These are phyloP conservation scores for Arachnomyces sp. DNA, from an alignment of 2,329 filamentous ascomycete species.

Conservation along the genomic window DNA sequence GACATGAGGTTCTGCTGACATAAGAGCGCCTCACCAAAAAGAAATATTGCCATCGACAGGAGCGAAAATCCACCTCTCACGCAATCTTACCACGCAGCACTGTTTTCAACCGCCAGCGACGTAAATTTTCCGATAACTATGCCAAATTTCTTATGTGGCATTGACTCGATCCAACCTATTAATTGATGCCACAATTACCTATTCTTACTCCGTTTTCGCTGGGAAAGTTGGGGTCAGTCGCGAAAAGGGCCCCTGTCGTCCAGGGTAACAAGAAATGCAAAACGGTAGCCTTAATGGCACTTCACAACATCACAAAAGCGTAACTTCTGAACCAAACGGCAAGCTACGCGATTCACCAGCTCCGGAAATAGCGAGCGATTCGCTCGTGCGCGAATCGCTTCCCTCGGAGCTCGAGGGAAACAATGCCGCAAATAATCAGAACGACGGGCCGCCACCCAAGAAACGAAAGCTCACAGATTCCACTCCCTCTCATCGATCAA, in stretches of 20 bases:
- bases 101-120: constrained; percentile 31
- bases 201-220: constrained; percentile 31
- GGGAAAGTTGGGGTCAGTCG: constrained; percentile 40
- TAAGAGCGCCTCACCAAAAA: constrained; percentile 19
- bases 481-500: constrained; percentile 27
- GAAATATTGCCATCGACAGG: constrained; percentile 19
- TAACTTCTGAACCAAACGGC: constrained; percentile 25
- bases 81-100: constrained; percentile 23
- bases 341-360: constrained; percentile 15
- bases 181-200: constrained; percentile 33
- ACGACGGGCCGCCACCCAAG: constrained; percentile 37
- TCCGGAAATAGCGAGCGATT: constrained; percentile 17
- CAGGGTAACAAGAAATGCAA: constrained; percentile 39
- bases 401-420: constrained; percentile 23
- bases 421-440: constrained; percentile 20
- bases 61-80: constrained; percentile 34
- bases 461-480: constrained; percentile 36
- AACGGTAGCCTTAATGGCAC: constrained; percentile 37
- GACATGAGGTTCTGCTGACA: constrained; percentile 20
- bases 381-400: constrained; percentile 18
- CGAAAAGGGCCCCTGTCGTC: constrained; percentile 33
- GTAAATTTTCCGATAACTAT: constrained; percentile 36
- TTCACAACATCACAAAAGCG: constrained; percentile 32
- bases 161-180: constrained; percentile 26
- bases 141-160: constrained; percentile 34